These are phyloP conservation scores for Saturnispora serradocipensis DNA, from an alignment of 805 yeast species.

Conservation along the genomic window DNA sequence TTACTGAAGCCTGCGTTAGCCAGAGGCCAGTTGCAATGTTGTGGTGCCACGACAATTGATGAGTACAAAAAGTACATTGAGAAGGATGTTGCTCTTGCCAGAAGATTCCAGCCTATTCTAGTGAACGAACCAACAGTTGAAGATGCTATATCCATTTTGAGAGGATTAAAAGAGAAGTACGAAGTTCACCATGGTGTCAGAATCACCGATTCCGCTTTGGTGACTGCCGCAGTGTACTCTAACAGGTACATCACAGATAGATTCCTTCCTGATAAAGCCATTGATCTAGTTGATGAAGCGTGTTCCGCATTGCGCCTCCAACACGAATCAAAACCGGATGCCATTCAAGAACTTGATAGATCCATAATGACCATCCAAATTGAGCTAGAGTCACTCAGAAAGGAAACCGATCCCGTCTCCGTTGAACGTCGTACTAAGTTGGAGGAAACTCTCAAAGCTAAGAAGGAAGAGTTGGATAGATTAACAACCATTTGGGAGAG, in stretches of 20 bases:
- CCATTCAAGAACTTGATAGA: conserved; percentile 81
- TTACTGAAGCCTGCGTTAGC: conserved; percentile 89
- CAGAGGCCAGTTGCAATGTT: conserved; percentile 83
- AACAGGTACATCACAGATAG: conserved; percentile 88
- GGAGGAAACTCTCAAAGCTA: conserved; percentile 54
- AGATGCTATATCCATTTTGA: conserved; percentile 82
- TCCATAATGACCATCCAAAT: conserved; percentile 88
- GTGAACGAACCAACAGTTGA: conserved; percentile 84
- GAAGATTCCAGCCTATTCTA: conserved; percentile 84
- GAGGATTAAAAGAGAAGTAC: conserved; percentile 89
- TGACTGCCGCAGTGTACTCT: conserved; percentile 84
- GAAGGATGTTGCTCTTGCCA: conserved; percentile 90
- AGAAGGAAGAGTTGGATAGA: conserved; percentile 56
- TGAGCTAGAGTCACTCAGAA: conserved; percentile 86
- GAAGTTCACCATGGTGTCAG: conserved; percentile 98
- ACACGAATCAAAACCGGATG: conserved; percentile 96
- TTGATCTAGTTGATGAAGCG: conserved; percentile 94
- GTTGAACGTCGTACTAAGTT: conserved; percentile 67
- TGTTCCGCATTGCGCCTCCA: conserved; percentile 90
- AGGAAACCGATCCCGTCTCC: conserved; percentile 83
- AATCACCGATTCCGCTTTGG: conserved; percentile 84
- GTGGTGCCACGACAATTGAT: conserved; percentile 94
- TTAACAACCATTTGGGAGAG: conserved; percentile 81
- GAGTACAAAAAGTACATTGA: conserved; percentile 90
- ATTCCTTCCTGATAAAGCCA: conserved; percentile 91